Evolutionary conservation across 2,329 filamentous ascomycete species (phyloP).

Genomic region (Fusarium aywerte): DNA sequence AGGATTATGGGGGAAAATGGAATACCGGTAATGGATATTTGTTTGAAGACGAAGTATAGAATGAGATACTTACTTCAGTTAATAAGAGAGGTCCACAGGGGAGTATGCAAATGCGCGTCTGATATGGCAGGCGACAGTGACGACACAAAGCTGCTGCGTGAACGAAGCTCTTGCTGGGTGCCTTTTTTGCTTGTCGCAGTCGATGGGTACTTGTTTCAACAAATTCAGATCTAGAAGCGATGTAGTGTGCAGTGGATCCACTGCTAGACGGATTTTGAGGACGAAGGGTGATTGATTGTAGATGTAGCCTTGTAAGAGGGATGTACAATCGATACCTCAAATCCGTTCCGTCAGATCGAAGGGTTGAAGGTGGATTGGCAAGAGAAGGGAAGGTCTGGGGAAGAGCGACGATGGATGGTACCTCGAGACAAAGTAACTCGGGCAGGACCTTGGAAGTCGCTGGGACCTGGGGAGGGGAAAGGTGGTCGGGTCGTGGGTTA

Average conservation of each 20-base stretch:
- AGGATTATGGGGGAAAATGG: neutral
- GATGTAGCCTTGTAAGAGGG: slow-evolving; percentile 25
- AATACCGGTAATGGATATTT: neutral
- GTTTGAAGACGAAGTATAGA: slow-evolving; percentile 10
- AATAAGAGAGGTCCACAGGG: slow-evolving; percentile 15
- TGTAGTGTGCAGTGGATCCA: slow-evolving; percentile 42
- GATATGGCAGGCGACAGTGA: slow-evolving; percentile 28
- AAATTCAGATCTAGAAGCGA: slow-evolving; percentile 1
- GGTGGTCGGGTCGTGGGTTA: slow-evolving; percentile 51
- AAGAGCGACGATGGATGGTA: slow-evolving; percentile 50
- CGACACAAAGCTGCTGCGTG: slow-evolving; percentile 28
- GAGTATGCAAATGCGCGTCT: slow-evolving; percentile 37
- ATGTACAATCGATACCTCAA: slow-evolving; percentile 40
- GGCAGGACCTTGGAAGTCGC: slow-evolving; percentile 47
- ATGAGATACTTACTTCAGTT: slow-evolving; percentile 29
- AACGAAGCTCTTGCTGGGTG: slow-evolving; percentile 18
- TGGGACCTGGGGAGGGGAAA: slow-evolving; percentile 48
- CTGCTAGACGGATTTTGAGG: slow-evolving; percentile 16
- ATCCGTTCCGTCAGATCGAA: slow-evolving; percentile 32
- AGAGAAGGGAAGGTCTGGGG: slow-evolving; percentile 38
- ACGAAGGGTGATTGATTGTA: slow-evolving; percentile 13
- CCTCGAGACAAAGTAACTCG: slow-evolving; percentile 57
- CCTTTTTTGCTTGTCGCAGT: slow-evolving; percentile 18
- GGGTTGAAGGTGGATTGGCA: slow-evolving; percentile 36
- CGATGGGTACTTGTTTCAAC: slow-evolving; percentile 20